Percentiles rank a stretch among this genome's conserved stretches.
phyloP scores from a whole-genome alignment of 208 protist species.

The Plasmodiophora brassicae region DNA sequence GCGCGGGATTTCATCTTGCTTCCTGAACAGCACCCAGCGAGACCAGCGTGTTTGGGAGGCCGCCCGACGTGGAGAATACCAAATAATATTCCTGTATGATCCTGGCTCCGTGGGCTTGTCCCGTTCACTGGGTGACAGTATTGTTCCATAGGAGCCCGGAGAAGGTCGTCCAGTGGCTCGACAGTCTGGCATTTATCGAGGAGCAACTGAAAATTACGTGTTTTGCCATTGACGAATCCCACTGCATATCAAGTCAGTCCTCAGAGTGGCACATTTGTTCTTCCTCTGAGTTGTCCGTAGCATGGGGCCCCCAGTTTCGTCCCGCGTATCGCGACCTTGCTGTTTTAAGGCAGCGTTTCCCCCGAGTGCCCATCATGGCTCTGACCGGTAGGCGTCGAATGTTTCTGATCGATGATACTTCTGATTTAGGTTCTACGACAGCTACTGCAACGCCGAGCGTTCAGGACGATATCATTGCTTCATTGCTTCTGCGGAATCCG shows the following conservation, averaged over 20 bases:
- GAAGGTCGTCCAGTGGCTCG: neutral
- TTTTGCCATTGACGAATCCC: constrained; percentile 30
- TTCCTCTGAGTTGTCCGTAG: too few species aligned
- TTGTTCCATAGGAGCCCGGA: too few species aligned
- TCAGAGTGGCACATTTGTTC: neutral
- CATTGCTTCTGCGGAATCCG: neutral
- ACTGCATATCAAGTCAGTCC: constrained; percentile 13
- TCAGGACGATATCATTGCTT: neutral
- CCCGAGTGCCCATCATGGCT: constrained; percentile 34
- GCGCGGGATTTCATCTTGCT: neutral
- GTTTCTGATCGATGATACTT: too few species aligned
- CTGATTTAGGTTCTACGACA: neutral
- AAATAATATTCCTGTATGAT: constrained; percentile 28
- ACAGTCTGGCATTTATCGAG: neutral
- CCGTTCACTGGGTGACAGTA: too few species aligned
- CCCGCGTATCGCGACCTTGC: too few species aligned
- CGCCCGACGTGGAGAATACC: neutral
- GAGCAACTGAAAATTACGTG: neutral
- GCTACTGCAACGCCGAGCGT: neutral
- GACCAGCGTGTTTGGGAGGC: neutral
- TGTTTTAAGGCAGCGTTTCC: neutral
- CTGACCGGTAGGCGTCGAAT: constrained; percentile 41
- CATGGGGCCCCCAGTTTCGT: too few species aligned
- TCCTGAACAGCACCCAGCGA: neutral
- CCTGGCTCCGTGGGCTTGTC: too few species aligned